Conservation (phyloP, 2,329 filamentous ascomycete genomes). For the Cordyceps fumosorosea region DNA sequence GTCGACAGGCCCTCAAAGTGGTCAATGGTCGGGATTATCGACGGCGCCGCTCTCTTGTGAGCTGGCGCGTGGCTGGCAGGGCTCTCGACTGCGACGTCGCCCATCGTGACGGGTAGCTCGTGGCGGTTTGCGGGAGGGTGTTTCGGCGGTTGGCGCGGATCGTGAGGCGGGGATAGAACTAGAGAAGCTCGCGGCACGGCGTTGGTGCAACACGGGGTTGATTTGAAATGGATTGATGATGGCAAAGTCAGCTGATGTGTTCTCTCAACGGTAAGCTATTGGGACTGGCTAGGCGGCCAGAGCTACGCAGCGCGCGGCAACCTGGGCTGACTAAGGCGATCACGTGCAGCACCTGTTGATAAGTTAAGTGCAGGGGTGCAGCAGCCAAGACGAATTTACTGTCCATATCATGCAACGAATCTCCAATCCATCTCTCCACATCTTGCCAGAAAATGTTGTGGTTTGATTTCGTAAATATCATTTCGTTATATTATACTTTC, state of each 20-base stretch:
- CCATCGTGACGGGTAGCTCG: constrained; percentile 55
- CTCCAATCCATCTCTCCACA: not conserved
- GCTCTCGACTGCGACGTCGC: constrained; percentile 79
- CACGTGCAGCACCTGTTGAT: not conserved
- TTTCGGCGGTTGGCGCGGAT: not conserved
- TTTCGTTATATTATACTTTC: not conserved
- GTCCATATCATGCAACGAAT: too few species aligned
- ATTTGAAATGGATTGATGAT: not conserved
- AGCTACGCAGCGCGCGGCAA: constrained; percentile 11
- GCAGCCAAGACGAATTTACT: too few species aligned
- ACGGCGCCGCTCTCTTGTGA: constrained; percentile 73
- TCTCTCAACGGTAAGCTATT: constrained; percentile 2
- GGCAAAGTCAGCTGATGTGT: not conserved
- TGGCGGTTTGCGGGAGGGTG: not conserved
- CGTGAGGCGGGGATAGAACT: not conserved
- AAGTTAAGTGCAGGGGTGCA: too few species aligned
- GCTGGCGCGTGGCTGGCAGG: constrained; percentile 65
- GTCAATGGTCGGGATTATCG: constrained; percentile 83
- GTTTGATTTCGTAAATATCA: not conserved
- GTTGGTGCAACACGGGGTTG: not conserved
- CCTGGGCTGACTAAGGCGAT: constrained; percentile 8
- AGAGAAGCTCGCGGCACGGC: not conserved
- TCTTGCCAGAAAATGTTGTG: not conserved
- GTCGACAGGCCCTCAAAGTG: constrained; percentile 76
- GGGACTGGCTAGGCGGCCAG: not conserved